Base-by-base conservation (phyloP, 257 asterid genomes). In the Coffea eugenioides region DNA sequence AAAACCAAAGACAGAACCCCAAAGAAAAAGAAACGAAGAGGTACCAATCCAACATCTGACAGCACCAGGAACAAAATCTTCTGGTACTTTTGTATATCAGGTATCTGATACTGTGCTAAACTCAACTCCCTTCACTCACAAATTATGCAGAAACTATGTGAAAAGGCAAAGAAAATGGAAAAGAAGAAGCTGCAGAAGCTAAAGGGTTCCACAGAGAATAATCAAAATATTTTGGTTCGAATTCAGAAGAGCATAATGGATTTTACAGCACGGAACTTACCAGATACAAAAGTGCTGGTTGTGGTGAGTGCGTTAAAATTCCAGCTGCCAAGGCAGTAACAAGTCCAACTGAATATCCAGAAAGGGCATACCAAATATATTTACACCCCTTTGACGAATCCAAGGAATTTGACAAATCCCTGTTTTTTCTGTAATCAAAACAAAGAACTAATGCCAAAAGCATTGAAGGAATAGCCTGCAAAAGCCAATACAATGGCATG, bases 391-490 rank as follows among this genome's bases (percentile, higher is more conserved):
- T 91, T 10, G 88, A 80, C 76, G 94, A 75, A 72, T 88, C 95
- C 64, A 72, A 56, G 72, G 81, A 49, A 80, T 62, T 79, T 39
- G 68, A 57, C 68, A 92, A 78, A 73, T 91, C 93, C 84, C 80
- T 87, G 79, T 82, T 74, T 85, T 92, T 92, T 84, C 89, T 88
- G 81, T 94, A 90, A 83, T 96, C 99, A 75, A 94, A 96, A 76
- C 90, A 86, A 82, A 96, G 97, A 82, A 96, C 98, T 84, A 96
- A 85, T 61, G 98, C 98, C 75, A 96, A 87, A 73, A 96, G 97
- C 99, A 96, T 96, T 0, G 98, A 96, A 49, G 99, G 99, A 84
- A 95, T 92, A 65, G 97, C 99, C 99, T 95, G 88, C 92, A 90
- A 84, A 71, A 79, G 52, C 27, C 85, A 83, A 77, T 11, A 73